Base-by-base conservation (phyloP, 805 yeast genomes). In the Myxozyma melibiosi region DNA sequence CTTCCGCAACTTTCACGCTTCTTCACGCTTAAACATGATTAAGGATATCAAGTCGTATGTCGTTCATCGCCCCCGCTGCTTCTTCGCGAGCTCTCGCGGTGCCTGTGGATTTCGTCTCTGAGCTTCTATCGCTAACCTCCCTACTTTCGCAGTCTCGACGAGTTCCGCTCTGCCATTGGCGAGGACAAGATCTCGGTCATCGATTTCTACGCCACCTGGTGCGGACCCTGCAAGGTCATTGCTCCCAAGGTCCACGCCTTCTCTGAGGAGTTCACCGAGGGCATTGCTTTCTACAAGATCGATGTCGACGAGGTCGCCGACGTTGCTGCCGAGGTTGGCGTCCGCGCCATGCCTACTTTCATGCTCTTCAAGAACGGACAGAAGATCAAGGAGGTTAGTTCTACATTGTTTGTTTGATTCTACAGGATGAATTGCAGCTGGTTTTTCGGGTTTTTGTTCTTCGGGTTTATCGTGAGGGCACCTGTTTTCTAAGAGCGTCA, bases 151-250 rank as follows among this genome's bases (percentile, higher is more conserved):
- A 60, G 64, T 54, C 72, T 76, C 58, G 73, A 61, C 44, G 91
- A 90, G 73, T 92, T 91, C 80, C 76, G 81, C 53, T 77, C 78
- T 58, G 86, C 84, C 65, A 80, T 86, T 69, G 67, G 74, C 57
- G 78, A 78, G 68, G 82, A 81, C 65, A 88, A 86, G 67, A 79
- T 90, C 70, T 91, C 90, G 66, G 91, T 94, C 67, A 89, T 94
- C 66, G 98, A 94, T 79, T 94, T 92, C 79, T 91, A 83, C 71
- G 98, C 98, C 68, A 84, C 91, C 61, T 94, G 98, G 97, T 92
- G 99, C 76, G 97, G 97, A 67, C 98, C 99, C 62, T 92, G 99
- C 81, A 94, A 92, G 82, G 88, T 88, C 84, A 86, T 94, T 76
- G 91, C 97, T 54, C 99, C 99, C 67, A 78, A 89, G 77, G 77